Evolutionary conservation across 1,284 basidiomycete genomes (phyloP).

Genomic region (Caloboletus inedulis): DNA sequence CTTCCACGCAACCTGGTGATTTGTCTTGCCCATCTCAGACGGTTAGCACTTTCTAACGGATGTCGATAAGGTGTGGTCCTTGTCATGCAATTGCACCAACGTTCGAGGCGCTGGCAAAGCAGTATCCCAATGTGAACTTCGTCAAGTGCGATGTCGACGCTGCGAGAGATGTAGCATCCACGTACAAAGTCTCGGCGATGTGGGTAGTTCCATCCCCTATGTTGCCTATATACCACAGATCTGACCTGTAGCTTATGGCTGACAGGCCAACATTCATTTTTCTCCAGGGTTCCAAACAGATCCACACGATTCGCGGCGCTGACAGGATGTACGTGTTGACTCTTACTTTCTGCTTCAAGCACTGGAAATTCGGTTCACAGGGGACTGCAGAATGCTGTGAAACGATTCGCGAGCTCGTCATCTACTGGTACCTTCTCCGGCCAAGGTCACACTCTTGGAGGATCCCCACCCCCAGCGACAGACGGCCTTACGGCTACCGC

Average conservation of each 20-base stretch:
- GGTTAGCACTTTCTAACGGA: slow-evolving; percentile 10
- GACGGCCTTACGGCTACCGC: slow-evolving; percentile 37
- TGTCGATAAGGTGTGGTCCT: slow-evolving; percentile 65
- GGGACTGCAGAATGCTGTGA: slow-evolving; percentile 55
- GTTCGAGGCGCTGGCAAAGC: slow-evolving; percentile 63
- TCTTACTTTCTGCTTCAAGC: background rate
- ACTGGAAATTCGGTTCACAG: slow-evolving; percentile 35
- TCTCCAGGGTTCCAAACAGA: slow-evolving; percentile 60
- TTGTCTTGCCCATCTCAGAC: slow-evolving; percentile 4
- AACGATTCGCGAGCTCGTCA: slow-evolving; percentile 43
- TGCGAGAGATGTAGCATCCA: slow-evolving; percentile 57
- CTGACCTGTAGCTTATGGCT: background rate
- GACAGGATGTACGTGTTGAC: slow-evolving; percentile 50
- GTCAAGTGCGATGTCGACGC: slow-evolving; percentile 78
- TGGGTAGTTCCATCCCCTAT: slow-evolving; percentile 31
- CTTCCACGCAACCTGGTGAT: slow-evolving; percentile 76
- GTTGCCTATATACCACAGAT: background rate
- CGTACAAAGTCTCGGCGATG: slow-evolving; percentile 67
- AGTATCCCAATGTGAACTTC: slow-evolving; percentile 69
- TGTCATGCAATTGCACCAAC: slow-evolving; percentile 75
- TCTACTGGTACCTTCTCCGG: slow-evolving; percentile 55
- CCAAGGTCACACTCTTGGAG: slow-evolving; percentile 66
- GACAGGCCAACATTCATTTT: slow-evolving; percentile 78
- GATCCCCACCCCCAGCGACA: slow-evolving; percentile 32
- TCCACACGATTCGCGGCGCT: slow-evolving; percentile 68